phyloP scores from a whole-genome alignment of 345 rosid species.

The Euphorbia pulcherrima region DNA sequence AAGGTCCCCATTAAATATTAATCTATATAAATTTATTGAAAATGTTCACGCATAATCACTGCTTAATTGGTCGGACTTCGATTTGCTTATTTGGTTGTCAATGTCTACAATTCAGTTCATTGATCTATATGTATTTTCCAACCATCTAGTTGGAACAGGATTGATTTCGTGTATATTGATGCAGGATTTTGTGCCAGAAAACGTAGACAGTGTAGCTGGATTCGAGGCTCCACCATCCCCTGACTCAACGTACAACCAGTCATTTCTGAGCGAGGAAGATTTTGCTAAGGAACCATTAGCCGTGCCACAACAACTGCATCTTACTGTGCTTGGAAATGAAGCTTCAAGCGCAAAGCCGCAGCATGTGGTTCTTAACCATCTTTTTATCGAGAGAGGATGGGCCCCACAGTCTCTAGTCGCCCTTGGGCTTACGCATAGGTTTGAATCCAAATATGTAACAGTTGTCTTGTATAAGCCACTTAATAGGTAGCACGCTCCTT shows the following conservation, averaged over 20 bases:
- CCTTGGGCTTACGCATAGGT: slow-evolving; percentile 80
- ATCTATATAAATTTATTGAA: not conserved
- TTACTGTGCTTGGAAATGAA: slow-evolving; percentile 58
- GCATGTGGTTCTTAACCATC: slow-evolving; percentile 85
- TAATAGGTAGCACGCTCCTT: slow-evolving; percentile 37
- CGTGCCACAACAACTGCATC: slow-evolving; percentile 71
- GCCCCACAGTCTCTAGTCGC: slow-evolving; percentile 72
- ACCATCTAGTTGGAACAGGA: not conserved
- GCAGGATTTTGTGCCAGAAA: slow-evolving; percentile 78
- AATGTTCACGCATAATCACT: not conserved
- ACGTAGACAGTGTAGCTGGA: slow-evolving; percentile 63
- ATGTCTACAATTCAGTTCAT: not conserved
- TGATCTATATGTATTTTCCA: not conserved
- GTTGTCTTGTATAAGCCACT: slow-evolving; percentile 84
- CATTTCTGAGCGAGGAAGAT: slow-evolving; percentile 59
- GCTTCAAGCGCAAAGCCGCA: slow-evolving; percentile 59
- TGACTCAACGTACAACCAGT: slow-evolving; percentile 60
- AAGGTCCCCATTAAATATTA: not conserved
- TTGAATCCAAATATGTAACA: slow-evolving; percentile 81
- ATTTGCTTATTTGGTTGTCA: not conserved
- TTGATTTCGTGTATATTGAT: not conserved
- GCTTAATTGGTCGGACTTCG: not conserved
- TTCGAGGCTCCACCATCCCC: slow-evolving; percentile 85
- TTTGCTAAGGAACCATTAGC: slow-evolving; percentile 67
- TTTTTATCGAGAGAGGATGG: slow-evolving; percentile 76